Percentiles rank a stretch among this genome's conserved stretches.
Evolutionary conservation across 177 flowering plant genomes (phyloP).

Genomic region (Vitis hybrid): DNA sequence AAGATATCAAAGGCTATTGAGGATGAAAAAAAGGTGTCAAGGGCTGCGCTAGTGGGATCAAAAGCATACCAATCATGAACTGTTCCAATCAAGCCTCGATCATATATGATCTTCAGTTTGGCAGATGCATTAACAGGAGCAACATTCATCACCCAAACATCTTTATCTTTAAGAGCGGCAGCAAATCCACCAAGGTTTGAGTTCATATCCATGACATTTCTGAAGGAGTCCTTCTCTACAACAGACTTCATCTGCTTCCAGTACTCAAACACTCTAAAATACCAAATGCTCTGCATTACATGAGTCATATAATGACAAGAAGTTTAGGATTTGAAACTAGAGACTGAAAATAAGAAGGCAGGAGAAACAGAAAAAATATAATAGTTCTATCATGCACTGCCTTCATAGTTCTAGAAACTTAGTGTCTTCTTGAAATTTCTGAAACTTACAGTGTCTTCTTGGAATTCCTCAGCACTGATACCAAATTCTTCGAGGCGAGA

Average conservation of each 20-base stretch:
- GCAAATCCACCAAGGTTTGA: slow-evolving; percentile 79
- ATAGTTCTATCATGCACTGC: not conserved
- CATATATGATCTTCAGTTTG: slow-evolving; percentile 65
- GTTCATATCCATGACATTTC: slow-evolving; percentile 85
- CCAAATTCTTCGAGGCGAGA: slow-evolving; percentile 85
- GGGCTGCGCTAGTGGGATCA: not conserved
- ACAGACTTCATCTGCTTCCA: slow-evolving; percentile 69
- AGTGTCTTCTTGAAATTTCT: not conserved
- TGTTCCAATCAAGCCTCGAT: slow-evolving; percentile 72
- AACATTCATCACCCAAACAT: slow-evolving; percentile 90
- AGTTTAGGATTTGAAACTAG: too few relatives aligned
- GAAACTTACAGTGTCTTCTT: slow-evolving; percentile 64
- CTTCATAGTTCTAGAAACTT: not conserved
- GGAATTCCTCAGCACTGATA: slow-evolving; percentile 54
- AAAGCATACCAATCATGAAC: slow-evolving; percentile 70
- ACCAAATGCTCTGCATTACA: slow-evolving; percentile 60
- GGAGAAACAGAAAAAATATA: too few relatives aligned
- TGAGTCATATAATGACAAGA: not conserved
- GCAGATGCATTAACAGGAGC: slow-evolving; percentile 52
- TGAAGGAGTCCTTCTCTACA: slow-evolving; percentile 42
- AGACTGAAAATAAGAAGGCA: not conserved
- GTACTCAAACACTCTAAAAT: slow-evolving; percentile 60
- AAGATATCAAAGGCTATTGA: not conserved
- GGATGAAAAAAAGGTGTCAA: not conserved
- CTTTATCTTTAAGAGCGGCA: slow-evolving; percentile 64